Evolutionary conservation across 2,329 filamentous ascomycete genomes (phyloP).

Genomic region (Fusarium metavorans): DNA sequence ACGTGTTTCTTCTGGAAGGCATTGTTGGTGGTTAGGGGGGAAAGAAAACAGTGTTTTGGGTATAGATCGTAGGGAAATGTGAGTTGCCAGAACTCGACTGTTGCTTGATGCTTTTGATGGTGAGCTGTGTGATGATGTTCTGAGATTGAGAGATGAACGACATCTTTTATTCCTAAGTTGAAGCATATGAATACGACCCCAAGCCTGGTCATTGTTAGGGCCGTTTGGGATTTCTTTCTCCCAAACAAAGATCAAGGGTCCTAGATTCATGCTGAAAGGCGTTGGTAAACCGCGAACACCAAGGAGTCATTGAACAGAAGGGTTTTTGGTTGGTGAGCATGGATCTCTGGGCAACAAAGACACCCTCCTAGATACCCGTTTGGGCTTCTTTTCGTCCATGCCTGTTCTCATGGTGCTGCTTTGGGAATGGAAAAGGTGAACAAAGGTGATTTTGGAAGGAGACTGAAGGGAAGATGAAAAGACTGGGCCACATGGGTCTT

Average conservation of each 20-base stretch:
- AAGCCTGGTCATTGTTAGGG: not conserved
- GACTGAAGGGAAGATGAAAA: not conserved
- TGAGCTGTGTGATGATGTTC: not conserved
- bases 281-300: not conserved
- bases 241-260: not conserved
- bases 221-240: not conserved
- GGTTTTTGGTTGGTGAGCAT: not conserved
- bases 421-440: not conserved
- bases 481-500: not conserved
- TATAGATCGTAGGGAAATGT: not conserved
- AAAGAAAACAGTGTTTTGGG: not conserved
- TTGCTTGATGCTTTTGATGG: not conserved
- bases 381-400: not conserved
- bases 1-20: not conserved
- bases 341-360: not conserved
- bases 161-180: not conserved
- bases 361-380: not conserved
- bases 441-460: not conserved
- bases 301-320: not conserved
- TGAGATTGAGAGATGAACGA: not conserved
- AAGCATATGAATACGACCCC: not conserved
- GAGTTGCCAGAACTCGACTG: not conserved
- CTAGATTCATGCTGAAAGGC: not conserved
- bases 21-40: conserved; percentile 11
- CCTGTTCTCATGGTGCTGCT: not conserved